A percentile compares a stretch with the other conserved stretches of the same genome.
Evolutionary conservation across 1,284 basidiomycete species (phyloP).

Genomic region (Melampsora medusae): DNA sequence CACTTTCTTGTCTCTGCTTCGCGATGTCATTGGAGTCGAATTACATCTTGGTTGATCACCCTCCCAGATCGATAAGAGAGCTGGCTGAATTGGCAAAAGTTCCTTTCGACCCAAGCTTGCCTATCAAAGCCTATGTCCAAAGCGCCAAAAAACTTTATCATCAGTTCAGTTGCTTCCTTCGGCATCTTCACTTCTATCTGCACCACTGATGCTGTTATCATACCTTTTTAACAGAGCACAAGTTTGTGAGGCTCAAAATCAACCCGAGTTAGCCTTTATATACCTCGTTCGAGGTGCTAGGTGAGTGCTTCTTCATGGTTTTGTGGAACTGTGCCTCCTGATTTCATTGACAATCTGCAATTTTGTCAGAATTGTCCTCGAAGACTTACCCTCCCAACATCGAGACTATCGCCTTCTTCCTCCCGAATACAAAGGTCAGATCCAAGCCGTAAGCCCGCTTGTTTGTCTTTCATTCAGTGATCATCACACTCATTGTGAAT

Average conservation of each 20-base stretch:
- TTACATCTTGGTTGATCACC: no score
- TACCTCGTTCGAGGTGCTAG: conserved; percentile 13
- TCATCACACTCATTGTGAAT: neutral
- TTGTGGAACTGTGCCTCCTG: neutral
- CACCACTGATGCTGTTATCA: neutral
- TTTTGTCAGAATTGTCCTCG: neutral
- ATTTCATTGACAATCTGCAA: neutral
- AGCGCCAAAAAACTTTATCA: conserved; percentile 9
- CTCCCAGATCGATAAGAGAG: conserved; percentile 13
- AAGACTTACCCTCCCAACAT: conserved; percentile 16
- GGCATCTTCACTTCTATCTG: neutral
- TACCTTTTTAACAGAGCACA: neutral
- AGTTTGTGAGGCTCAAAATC: neutral
- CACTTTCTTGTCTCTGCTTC: no score
- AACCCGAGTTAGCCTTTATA: conserved; percentile 20
- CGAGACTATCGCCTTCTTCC: conserved; percentile 9
- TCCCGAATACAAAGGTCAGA: neutral
- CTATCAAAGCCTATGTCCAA: conserved; percentile 16
- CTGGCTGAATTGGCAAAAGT: conserved; percentile 2
- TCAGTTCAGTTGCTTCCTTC: neutral
- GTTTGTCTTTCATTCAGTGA: neutral
- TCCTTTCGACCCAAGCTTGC: neutral
- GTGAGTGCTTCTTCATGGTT: neutral
- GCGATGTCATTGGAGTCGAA: no score
- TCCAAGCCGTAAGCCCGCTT: conserved; percentile 15